phyloP scores from a whole-genome alignment of 768 basidiomycete genomes.

The Neoboletus magnificus region DNA sequence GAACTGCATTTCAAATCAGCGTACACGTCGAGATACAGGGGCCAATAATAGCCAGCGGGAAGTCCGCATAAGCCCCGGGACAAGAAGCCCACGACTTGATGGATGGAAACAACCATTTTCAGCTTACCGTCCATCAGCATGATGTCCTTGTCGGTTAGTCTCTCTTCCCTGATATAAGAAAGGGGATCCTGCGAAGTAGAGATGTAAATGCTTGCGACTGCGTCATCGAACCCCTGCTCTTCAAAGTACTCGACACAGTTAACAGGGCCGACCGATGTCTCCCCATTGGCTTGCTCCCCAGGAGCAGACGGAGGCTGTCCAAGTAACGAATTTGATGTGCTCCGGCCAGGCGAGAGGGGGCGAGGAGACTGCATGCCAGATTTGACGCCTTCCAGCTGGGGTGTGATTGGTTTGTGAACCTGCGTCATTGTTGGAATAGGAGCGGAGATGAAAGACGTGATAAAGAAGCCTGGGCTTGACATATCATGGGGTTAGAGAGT shows the following conservation, averaged over 20 bases:
- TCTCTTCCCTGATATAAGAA: slow-evolving; percentile 50
- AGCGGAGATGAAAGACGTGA: slow-evolving; percentile 34
- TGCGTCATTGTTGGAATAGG: slow-evolving; percentile 26
- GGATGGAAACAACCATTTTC: slow-evolving; percentile 11
- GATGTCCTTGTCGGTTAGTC: slow-evolving; percentile 47
- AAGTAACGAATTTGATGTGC: slow-evolving; percentile 16
- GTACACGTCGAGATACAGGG: slow-evolving; percentile 11
- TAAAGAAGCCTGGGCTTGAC: slow-evolving; percentile 32
- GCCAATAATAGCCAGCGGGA: slow-evolving; percentile 16
- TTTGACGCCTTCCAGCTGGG: slow-evolving; percentile 14
- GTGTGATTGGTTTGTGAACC: slow-evolving; percentile 17
- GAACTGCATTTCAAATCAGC: slow-evolving; percentile 44
- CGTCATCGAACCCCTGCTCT: slow-evolving; percentile 27
- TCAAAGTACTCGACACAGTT: slow-evolving; percentile 1
- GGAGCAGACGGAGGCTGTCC: slow-evolving; percentile 23
- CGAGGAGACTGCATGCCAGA: slow-evolving; percentile 20
- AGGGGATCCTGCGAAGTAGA: slow-evolving; percentile 25
- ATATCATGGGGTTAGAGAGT: slow-evolving; percentile 26
- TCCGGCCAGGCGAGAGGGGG: slow-evolving; percentile 19
- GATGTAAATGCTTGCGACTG: slow-evolving; percentile 34
- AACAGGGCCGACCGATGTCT: not conserved
- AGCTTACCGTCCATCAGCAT: slow-evolving; percentile 57
- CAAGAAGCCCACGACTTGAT: slow-evolving; percentile 12
- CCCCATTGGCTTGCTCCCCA: not conserved
- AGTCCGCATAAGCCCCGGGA: slow-evolving; percentile 24